phyloP scores from a whole-genome alignment of 768 basidiomycete species.

The Tubosaeta sp. region DNA sequence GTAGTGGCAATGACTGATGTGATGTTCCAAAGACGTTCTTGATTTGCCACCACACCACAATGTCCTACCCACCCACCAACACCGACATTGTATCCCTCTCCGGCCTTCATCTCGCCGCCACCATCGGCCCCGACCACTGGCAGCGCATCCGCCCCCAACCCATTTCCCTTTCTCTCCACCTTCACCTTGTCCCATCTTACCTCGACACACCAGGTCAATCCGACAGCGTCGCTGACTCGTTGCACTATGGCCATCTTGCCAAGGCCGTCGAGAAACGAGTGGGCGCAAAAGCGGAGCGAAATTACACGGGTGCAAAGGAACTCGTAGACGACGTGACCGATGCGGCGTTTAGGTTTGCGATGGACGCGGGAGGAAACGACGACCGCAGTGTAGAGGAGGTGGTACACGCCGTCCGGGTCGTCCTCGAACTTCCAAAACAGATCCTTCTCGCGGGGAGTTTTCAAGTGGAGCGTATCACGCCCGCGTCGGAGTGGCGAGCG shows the following conservation, averaged over 20 bases:
- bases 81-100: constrained; percentile 46
- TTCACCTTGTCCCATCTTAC: constrained; percentile 39
- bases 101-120: constrained; percentile 37
- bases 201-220: constrained; percentile 42
- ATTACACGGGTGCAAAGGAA: constrained; percentile 28
- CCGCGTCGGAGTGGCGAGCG: background rate
- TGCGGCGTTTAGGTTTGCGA: constrained; percentile 37
- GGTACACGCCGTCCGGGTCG: constrained; percentile 35
- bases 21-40: no score
- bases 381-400: background rate
- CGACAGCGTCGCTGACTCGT: constrained; percentile 51
- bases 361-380: constrained; percentile 23
- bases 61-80: background rate
- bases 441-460: constrained; percentile 48
- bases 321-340: constrained; percentile 36
- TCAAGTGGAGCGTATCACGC: constrained; percentile 35
- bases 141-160: constrained; percentile 45
- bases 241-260: constrained; percentile 63
- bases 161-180: constrained; percentile 42
- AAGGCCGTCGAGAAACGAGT: constrained; percentile 41
- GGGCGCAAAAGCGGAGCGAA: constrained; percentile 7
- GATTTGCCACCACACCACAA: no score
- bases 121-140: constrained; percentile 52
- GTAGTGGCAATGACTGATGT: no score
- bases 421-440: constrained; percentile 43